phyloP scores from a whole-genome alignment of 352 stramenopile species.

The Phytophthora uliginosa region DNA sequence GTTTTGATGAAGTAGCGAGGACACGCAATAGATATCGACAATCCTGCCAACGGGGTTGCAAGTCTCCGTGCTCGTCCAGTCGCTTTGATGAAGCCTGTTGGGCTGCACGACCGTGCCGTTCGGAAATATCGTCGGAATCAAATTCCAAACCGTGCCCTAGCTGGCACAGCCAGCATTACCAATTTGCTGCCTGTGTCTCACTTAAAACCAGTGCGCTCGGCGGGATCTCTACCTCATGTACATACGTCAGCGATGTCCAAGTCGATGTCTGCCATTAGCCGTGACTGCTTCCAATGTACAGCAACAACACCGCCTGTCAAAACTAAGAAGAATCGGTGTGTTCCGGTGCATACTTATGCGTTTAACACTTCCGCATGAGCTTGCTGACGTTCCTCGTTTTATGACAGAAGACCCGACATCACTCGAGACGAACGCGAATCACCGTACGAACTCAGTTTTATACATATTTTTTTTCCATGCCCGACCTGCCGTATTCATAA shows the following conservation, averaged over 20 bases:
- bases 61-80: constrained; percentile 52
- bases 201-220: constrained; percentile 38
- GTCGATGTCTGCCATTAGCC: constrained; percentile 35
- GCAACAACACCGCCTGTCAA: constrained; percentile 13
- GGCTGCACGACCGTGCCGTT: constrained; percentile 66
- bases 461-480: background rate
- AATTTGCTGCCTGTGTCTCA: constrained; percentile 26
- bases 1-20: constrained; percentile 50
- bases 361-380: background rate
- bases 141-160: constrained; percentile 68
- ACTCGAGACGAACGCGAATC: constrained; percentile 30
- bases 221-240: constrained; percentile 15
- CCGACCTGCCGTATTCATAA: constrained; percentile 6
- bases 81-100: constrained; percentile 58
- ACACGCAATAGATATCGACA: constrained; percentile 58
- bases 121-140: constrained; percentile 76
- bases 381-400: background rate
- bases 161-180: constrained; percentile 49
- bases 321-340: constrained; percentile 25
- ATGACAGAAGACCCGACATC: constrained; percentile 18
- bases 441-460: constrained; percentile 22
- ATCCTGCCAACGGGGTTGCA: constrained; percentile 32
- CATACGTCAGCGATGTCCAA: constrained; percentile 9
- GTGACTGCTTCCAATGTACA: constrained; percentile 75
- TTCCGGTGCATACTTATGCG: background rate